Percentiles rank a stretch among this genome's conserved stretches.
phyloP scores from a whole-genome alignment of 2,329 filamentous ascomycete species.

The Phialemonium atrogriseum region DNA sequence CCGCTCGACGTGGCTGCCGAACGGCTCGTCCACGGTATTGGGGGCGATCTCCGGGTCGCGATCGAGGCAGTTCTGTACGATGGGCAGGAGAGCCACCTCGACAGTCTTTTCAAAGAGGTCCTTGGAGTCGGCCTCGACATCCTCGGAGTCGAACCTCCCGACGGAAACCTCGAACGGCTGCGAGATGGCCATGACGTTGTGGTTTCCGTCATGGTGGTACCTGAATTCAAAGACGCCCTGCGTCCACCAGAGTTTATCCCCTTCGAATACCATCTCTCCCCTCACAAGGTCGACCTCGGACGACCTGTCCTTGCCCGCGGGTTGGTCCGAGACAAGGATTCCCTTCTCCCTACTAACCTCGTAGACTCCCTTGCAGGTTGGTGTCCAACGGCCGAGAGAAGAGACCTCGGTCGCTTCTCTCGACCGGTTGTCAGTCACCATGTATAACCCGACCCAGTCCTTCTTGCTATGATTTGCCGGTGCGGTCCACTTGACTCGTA shows the following conservation, averaged over 20 bases:
- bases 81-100: slow-evolving; percentile 68
- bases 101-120: slow-evolving; percentile 58
- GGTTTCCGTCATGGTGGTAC: slow-evolving; percentile 88
- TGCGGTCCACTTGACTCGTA: slow-evolving; percentile 84
- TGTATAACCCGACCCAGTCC: slow-evolving; percentile 95
- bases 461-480: slow-evolving; percentile 79
- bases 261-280: slow-evolving; percentile 80
- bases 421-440: slow-evolving; percentile 87
- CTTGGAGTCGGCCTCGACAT: slow-evolving; percentile 41
- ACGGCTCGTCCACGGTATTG: slow-evolving; percentile 66
- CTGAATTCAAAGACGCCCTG: slow-evolving; percentile 94
- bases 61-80: slow-evolving; percentile 90
- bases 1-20: slow-evolving; percentile 76
- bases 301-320: slow-evolving; percentile 39
- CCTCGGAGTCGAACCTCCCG: slow-evolving; percentile 68
- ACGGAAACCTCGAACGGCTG: slow-evolving; percentile 89
- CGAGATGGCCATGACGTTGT: slow-evolving; percentile 91
- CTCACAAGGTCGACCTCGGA: slow-evolving; percentile 52
- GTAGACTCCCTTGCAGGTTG: slow-evolving; percentile 68
- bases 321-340: slow-evolving; percentile 61
- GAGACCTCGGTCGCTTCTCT: slow-evolving; percentile 76
- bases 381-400: slow-evolving; percentile 83
- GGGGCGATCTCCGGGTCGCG: slow-evolving; percentile 87
- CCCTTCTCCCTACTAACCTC: slow-evolving; percentile 70
- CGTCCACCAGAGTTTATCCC: slow-evolving; percentile 96